Percentiles rank a stretch among this genome's conserved stretches.
Conservation (phyloP, 768 basidiomycete genomes). For the Collybia sordida region DNA sequence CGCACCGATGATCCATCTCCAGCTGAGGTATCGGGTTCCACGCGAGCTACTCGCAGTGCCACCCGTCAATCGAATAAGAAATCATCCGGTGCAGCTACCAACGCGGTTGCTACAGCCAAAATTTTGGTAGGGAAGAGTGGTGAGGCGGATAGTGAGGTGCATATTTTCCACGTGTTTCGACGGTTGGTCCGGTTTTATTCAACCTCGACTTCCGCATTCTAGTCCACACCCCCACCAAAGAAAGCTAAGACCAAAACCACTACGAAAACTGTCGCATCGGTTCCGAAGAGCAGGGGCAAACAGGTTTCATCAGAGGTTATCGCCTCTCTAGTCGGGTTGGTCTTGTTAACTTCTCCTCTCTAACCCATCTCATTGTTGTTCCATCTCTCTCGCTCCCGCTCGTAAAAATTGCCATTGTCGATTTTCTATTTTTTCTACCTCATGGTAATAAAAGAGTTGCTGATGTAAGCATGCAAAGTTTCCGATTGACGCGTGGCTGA, state of each 20-base stretch:
- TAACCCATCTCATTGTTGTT: neutral
- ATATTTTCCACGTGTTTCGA: constrained; percentile 11
- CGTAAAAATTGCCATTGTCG: neutral
- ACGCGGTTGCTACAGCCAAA: constrained; percentile 12
- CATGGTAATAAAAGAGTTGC: constrained; percentile 16
- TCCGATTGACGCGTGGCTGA: constrained; percentile 18
- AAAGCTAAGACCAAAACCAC: constrained; percentile 32
- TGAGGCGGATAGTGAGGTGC: constrained; percentile 9
- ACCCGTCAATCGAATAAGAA: constrained; percentile 27
- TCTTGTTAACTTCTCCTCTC: constrained; percentile 3
- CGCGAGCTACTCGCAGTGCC: constrained; percentile 48
- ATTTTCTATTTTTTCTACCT: constrained; percentile 1
- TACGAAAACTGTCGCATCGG: constrained; percentile 12
- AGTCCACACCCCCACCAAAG: constrained; percentile 34
- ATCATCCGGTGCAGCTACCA: constrained; percentile 23
- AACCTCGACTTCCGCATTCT: constrained; percentile 2
- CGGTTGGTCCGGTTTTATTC: neutral
- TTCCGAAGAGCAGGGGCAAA: constrained; percentile 12
- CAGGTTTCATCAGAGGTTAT: constrained; percentile 1
- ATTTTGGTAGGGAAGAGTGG: constrained; percentile 23
- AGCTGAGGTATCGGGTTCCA: constrained; percentile 30
- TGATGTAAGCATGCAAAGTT: constrained; percentile 24
- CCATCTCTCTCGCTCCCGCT: neutral
- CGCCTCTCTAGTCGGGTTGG: constrained; percentile 13
- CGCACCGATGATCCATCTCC: constrained; percentile 40